Base-by-base conservation (phyloP, 2,329 filamentous ascomycete genomes). In the Colletotrichum kahawae region DNA sequence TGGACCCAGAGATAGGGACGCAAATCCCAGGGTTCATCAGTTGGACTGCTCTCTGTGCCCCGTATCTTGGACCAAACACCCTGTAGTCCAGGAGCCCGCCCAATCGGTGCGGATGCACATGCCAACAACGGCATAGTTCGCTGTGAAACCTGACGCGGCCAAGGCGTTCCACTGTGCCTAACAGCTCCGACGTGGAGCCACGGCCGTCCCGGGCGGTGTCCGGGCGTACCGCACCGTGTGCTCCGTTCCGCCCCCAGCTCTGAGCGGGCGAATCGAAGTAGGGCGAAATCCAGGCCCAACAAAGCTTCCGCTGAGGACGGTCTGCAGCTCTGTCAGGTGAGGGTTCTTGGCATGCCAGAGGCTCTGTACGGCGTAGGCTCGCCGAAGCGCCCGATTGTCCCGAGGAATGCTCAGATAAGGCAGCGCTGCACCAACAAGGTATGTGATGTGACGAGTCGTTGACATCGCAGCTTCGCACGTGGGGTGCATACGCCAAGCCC, bases 91-190 rank as follows among this genome's bases (percentile, higher is more conserved):
- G 24, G 29, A 27, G n/a, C 31, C 57, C 43, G 56, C 67, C 59
- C 71, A 71, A 75, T 68, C 48, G 74, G 12, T 27, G 71, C 74
- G 75, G 76, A 62, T 77, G 69, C 60, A 67, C 71, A 72, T 77
- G 54, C 76, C 75, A 72, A 75, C 65, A 72, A 75, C 69, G 74
- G 75, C 64, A 33, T 77, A 77, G 75, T 43, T 43, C 31, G 60
- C 51, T 43, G 54, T 59, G 70, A 68, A 36, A 74, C 73, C 16
- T 57, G 43, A 70, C 74, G 63, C 62, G 68, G 66, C 70, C 73
- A 76, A 74, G 62, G 62, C 27, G 60, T 67, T 56, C 56, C 66
- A 68, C 54, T 34, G 51, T 59, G 51, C 67, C 74, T 70, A 76
- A 76, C 67, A 74, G 65, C 71, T 76, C 64, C 74, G 71, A 66